These are phyloP conservation scores for Diversispora epigaea DNA, from an alignment of 192 early-diverging fungal species.

Conservation along the genomic window DNA sequence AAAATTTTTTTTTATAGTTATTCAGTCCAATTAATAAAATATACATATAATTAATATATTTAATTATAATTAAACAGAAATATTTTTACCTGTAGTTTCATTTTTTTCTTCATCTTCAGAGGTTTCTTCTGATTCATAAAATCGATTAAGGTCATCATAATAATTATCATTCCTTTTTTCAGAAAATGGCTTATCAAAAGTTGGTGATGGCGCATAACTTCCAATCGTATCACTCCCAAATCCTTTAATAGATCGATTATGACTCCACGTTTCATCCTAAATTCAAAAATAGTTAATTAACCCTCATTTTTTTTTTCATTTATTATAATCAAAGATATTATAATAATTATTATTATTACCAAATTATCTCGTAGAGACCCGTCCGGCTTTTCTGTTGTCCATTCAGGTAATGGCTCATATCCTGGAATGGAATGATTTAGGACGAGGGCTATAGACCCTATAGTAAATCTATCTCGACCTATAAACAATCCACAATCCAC, in stretches of 20 bases:
- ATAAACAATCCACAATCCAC: neutral
- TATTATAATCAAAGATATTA: slow-evolving; percentile 38
- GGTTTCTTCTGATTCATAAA: slow-evolving; percentile 36
- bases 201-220: slow-evolving; percentile 12
- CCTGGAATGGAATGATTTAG: slow-evolving; percentile 58
- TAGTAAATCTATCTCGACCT: slow-evolving; percentile 56
- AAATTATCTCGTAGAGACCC: slow-evolving; percentile 52
- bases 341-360: too few relatives aligned
- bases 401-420: slow-evolving; percentile 80
- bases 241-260: slow-evolving; percentile 30
- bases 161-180: slow-evolving; percentile 38
- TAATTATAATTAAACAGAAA: too few relatives aligned
- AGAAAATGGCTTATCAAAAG: slow-evolving; percentile 18
- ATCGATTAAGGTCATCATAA: slow-evolving; percentile 44
- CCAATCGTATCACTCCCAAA: slow-evolving; percentile 48
- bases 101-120: slow-evolving; percentile 35
- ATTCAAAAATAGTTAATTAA: neutral
- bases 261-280: slow-evolving; percentile 28
- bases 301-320: neutral
- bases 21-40: neutral
- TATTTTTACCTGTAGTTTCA: slow-evolving; percentile 2
- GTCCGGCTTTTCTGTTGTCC: slow-evolving; percentile 64
- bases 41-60: neutral
- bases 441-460: slow-evolving; percentile 68
- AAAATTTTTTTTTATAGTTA: neutral